Conservation (phyloP, 352 stramenopile species). For the Phytophthora hybrid region DNA sequence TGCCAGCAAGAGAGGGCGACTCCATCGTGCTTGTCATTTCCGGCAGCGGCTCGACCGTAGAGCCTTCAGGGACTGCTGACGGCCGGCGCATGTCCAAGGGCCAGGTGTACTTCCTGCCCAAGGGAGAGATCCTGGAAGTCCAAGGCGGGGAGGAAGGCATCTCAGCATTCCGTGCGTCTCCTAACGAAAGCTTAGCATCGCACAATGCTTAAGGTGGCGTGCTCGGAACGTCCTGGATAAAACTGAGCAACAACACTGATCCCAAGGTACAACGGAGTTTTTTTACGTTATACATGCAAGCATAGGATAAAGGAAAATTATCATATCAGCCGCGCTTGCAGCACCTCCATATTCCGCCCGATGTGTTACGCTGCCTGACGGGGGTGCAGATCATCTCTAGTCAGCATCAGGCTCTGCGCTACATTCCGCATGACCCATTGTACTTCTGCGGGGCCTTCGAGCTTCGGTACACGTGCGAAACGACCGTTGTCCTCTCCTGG, state of each 20-base stretch:
- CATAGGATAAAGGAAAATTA: conserved; percentile 20
- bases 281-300: conserved; percentile 40
- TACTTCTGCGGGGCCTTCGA: conserved; percentile 58
- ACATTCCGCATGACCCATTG: conserved; percentile 83
- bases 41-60: conserved; percentile 42
- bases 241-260: conserved; percentile 12
- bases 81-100: conserved; percentile 44
- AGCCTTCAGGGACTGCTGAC: conserved; percentile 30
- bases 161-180: conserved; percentile 55
- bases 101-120: conserved; percentile 64
- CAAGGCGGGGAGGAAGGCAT: conserved; percentile 46
- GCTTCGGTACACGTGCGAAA: conserved; percentile 26
- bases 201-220: conserved; percentile 25
- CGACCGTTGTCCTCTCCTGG: conserved; percentile 21
- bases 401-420: conserved; percentile 73
- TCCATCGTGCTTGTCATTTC: conserved; percentile 66
- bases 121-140: conserved; percentile 52
- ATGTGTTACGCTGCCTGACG: conserved; percentile 23
- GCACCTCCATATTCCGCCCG: background rate
- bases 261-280: conserved; percentile 25
- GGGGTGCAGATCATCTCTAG: conserved; percentile 50
- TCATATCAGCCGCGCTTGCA: conserved; percentile 28
- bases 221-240: conserved; percentile 14
- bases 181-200: conserved; percentile 56
- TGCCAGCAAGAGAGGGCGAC: conserved; percentile 49